A percentile compares a stretch with the other conserved stretches of the same genome.
phyloP scores from a whole-genome alignment of 2,329 filamentous ascomycete genomes.

The Acarospora socialis region DNA sequence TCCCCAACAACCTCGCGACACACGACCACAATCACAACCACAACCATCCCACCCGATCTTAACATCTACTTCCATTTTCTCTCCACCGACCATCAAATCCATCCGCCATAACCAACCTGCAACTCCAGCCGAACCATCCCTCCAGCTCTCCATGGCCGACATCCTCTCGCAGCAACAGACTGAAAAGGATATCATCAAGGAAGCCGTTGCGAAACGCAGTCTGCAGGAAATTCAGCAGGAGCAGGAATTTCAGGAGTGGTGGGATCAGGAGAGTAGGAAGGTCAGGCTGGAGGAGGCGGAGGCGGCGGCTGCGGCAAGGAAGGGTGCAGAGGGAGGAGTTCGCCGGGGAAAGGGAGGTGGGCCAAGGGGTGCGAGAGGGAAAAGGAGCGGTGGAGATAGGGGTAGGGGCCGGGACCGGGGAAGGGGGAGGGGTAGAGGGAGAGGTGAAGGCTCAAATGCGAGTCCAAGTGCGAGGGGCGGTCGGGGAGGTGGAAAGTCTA shows the following conservation, averaged over 20 bases:
- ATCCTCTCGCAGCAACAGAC: conserved; percentile 78
- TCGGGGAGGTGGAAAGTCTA: too few species aligned
- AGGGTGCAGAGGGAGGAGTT: conserved; percentile 1
- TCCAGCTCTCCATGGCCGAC: conserved; percentile 66
- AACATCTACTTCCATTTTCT: too few species aligned
- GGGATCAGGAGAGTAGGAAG: conserved; percentile 69
- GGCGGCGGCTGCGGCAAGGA: conserved; percentile 9
- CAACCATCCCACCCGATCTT: too few species aligned
- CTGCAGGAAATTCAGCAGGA: conserved; percentile 92
- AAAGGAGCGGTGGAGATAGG: conserved; percentile 21
- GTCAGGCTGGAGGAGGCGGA: conserved; percentile 48
- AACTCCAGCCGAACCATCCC: conserved; percentile 46
- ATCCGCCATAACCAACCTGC: conserved; percentile 31
- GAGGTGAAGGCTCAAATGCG: too few species aligned
- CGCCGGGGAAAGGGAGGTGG: not conserved
- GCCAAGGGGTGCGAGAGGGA: conserved; percentile 26
- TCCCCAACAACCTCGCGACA: too few species aligned
- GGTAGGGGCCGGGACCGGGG: conserved; percentile 17
- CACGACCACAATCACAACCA: too few species aligned
- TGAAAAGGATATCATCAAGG: conserved; percentile 69
- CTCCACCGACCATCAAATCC: conserved; percentile 26
- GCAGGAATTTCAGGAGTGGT: conserved; percentile 94
- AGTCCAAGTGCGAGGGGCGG: too few species aligned
- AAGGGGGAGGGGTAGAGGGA: conserved; percentile 14
- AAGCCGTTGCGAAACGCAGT: conserved; percentile 75